Conservation (phyloP, 805 yeast genomes). For the Suhomyces xylopsoci region DNA sequence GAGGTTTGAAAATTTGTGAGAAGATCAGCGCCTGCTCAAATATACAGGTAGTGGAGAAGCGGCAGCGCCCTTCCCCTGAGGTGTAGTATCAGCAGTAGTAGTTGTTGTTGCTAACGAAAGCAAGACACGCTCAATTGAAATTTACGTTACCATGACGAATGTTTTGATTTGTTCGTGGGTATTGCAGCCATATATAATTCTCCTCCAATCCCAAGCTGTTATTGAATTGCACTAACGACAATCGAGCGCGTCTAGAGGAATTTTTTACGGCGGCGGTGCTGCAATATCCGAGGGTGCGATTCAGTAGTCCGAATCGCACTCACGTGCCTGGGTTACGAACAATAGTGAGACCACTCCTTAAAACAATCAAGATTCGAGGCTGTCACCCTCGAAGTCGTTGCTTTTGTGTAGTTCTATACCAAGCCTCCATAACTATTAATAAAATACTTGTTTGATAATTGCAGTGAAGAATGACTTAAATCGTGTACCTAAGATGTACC, state of each 20-base stretch:
- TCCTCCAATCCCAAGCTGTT: not conserved
- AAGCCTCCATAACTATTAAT: not conserved
- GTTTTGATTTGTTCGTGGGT: not conserved
- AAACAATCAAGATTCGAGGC: not conserved
- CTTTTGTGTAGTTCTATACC: not conserved
- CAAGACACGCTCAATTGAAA: not conserved
- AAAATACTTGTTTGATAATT: not conserved
- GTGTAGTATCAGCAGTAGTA: not conserved
- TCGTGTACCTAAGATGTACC: not conserved
- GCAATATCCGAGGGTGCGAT: not conserved
- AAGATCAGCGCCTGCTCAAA: not conserved
- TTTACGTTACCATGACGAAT: not conserved
- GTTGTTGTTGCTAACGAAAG: not conserved
- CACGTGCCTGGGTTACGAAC: not conserved
- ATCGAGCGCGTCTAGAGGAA: not conserved
- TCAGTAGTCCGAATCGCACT: not conserved
- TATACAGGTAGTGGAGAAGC: not conserved
- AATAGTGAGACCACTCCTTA: not conserved
- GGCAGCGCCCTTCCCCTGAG: not conserved
- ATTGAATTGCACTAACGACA: not conserved
- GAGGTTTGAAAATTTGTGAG: not conserved
- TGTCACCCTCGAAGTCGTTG: not conserved
- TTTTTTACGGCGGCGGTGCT: not conserved
- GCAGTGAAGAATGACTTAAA: not conserved
- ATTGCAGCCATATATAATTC: not conserved